phyloP scores from a whole-genome alignment of 2,329 filamentous ascomycete species.

The Thelonectria discophora region DNA sequence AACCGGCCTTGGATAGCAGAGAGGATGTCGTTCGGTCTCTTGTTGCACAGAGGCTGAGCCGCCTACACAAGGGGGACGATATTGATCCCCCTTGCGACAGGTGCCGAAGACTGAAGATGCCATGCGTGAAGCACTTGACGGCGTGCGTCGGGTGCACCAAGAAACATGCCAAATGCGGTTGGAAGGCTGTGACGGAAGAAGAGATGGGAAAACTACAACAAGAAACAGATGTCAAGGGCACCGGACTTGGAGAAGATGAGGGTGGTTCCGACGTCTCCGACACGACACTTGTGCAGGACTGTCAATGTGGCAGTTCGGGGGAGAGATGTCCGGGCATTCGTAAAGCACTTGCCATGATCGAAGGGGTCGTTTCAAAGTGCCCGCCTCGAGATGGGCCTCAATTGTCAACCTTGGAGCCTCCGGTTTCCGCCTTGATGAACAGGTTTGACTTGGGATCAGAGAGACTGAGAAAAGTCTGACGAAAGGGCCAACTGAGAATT shows the following conservation, averaged over 20 bases:
- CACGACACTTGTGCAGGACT: slow-evolving; percentile 20
- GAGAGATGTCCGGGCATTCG: slow-evolving; percentile 38
- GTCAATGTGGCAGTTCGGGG: slow-evolving; percentile 25
- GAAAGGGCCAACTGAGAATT: slow-evolving; percentile 21
- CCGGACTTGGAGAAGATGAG: slow-evolving; percentile 29
- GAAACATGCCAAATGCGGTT: slow-evolving; percentile 88
- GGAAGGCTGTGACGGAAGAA: slow-evolving; percentile 81
- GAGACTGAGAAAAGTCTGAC: slow-evolving; percentile 32
- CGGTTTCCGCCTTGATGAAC: slow-evolving; percentile 30
- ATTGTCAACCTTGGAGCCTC: slow-evolving; percentile 34
- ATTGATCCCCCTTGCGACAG: slow-evolving; percentile 87
- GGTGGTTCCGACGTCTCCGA: slow-evolving; percentile 28
- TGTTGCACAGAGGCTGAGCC: slow-evolving; percentile 80
- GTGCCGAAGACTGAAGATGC: slow-evolving; percentile 80
- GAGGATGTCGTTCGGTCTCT: slow-evolving; percentile 56
- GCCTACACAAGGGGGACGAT: slow-evolving; percentile 74
- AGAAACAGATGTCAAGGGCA: slow-evolving; percentile 40
- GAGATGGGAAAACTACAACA: slow-evolving; percentile 58
- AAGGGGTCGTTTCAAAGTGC: slow-evolving; percentile 33
- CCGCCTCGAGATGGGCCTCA: slow-evolving; percentile 36
- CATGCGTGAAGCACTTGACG: slow-evolving; percentile 86
- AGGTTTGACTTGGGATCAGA: slow-evolving; percentile 36
- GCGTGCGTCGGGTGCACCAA: slow-evolving; percentile 89
- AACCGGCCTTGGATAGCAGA: slow-evolving; percentile 38
- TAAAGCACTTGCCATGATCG: slow-evolving; percentile 17